Percentiles rank a stretch among this genome's conserved stretches.
These are phyloP conservation scores for Excoecaria agallocha DNA, from an alignment of 345 rosid species.

Conservation along the genomic window DNA sequence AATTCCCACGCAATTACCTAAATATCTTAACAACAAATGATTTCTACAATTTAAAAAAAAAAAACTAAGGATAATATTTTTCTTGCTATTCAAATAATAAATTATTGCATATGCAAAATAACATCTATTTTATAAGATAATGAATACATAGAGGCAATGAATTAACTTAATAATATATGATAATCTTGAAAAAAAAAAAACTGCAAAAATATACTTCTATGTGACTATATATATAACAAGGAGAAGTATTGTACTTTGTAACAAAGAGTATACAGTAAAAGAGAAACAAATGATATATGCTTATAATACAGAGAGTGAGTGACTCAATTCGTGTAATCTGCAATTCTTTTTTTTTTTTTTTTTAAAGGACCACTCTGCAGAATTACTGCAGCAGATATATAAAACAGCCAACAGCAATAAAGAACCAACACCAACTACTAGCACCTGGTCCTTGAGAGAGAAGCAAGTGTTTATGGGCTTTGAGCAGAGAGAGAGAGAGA, in stretches of 20 bases:
- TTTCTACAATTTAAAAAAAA: too few species aligned
- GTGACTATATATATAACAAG: too few species aligned
- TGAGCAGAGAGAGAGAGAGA: background rate
- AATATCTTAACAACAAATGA: too few species aligned
- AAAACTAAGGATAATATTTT: too few species aligned
- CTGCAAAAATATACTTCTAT: too few species aligned
- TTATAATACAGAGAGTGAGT: background rate
- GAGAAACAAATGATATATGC: background rate
- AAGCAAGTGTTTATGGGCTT: background rate
- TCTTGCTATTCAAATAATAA: too few species aligned
- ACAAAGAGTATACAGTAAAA: background rate
- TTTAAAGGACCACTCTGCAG: conserved; percentile 39
- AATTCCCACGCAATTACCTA: too few species aligned
- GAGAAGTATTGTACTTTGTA: background rate
- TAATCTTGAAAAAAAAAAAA: too few species aligned
- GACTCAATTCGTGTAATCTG: conserved; percentile 14
- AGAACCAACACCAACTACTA: conserved; percentile 43
- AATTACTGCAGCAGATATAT: conserved; percentile 37
- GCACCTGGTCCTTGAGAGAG: conserved; percentile 46
- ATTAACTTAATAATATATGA: too few species aligned
- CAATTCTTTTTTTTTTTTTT: background rate
- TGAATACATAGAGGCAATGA: too few species aligned
- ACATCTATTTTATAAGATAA: too few species aligned
- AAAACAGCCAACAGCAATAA: conserved; percentile 49
- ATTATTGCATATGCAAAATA: too few species aligned